Evolutionary conservation across 495 filamentous ascomycete genomes (phyloP).

Genomic region (Penicillium lividum): DNA sequence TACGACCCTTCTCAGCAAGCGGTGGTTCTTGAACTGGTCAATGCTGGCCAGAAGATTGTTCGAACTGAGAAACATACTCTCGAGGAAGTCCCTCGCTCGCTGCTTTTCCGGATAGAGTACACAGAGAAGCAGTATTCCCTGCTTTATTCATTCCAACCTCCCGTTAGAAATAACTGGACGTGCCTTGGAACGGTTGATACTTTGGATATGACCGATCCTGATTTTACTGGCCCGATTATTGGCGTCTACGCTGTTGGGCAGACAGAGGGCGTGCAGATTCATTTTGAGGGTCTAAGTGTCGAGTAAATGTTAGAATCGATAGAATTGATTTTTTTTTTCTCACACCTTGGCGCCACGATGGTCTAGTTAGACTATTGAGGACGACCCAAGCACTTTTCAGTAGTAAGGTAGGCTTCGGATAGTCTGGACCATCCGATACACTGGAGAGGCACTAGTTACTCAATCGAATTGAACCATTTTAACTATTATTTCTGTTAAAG

Average conservation of each 20-base stretch:
- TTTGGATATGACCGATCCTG: constrained; percentile 15
- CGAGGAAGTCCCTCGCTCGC: background rate
- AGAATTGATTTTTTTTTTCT: constrained; percentile 8
- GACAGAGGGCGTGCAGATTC: background rate
- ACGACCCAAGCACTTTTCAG: constrained; percentile 7
- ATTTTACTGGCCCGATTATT: constrained; percentile 25
- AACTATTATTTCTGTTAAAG: constrained; percentile 7
- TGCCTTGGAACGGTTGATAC: constrained; percentile 16
- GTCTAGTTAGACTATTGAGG: constrained; percentile 9
- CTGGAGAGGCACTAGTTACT: constrained; percentile 7
- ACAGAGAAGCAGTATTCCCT: background rate
- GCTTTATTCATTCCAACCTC: constrained; percentile 3
- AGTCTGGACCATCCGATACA: constrained; percentile 6
- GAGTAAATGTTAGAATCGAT: constrained; percentile 8
- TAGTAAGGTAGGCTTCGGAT: constrained; percentile 8
- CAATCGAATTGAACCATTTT: constrained; percentile 10
- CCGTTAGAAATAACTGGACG: background rate
- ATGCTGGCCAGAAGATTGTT: constrained; percentile 7
- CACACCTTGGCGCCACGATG: constrained; percentile 7
- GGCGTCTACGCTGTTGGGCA: constrained; percentile 20
- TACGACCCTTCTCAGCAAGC: background rate
- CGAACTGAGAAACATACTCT: constrained; percentile 7
- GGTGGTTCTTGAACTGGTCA: constrained; percentile 11
- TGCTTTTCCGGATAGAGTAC: constrained; percentile 10
- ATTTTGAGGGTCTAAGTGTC: constrained; percentile 2